Evolutionary conservation across 164 flowering plant genomes (phyloP).

Genomic region (Paratinospora sagittata): DNA sequence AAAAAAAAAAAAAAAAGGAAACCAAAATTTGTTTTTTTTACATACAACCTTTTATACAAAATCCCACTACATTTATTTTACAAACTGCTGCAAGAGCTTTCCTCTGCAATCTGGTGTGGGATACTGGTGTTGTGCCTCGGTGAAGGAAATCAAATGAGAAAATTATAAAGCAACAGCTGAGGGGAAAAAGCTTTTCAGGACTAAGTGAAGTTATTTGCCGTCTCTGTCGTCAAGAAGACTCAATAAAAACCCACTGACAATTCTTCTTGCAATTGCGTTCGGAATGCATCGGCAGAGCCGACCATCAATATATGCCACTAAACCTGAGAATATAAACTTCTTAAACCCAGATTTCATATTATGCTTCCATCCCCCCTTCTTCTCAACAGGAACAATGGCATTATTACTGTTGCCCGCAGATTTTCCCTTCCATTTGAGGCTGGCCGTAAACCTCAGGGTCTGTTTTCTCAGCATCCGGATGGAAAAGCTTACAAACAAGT

Average conservation of each 20-base stretch:
- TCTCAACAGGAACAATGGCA: slow-evolving; percentile 15
- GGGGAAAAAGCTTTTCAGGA: too few species aligned
- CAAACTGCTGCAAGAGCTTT: too few species aligned
- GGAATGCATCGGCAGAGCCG: slow-evolving; percentile 76
- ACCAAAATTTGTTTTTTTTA: too few species aligned
- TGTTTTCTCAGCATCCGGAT: slow-evolving; percentile 69
- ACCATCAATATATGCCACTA: slow-evolving; percentile 89
- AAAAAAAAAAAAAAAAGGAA: too few species aligned
- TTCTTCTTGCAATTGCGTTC: slow-evolving; percentile 65
- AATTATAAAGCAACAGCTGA: too few species aligned
- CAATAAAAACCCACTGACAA: slow-evolving; percentile 87
- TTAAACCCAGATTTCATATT: slow-evolving; percentile 49
- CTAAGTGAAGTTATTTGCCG: slow-evolving; percentile 10
- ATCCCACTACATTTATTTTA: too few species aligned
- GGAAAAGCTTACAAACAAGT: slow-evolving; percentile 70
- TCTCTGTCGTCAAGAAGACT: slow-evolving; percentile 71
- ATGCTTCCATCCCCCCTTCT: slow-evolving; percentile 7
- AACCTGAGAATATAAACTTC: slow-evolving; percentile 65
- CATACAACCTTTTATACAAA: too few species aligned
- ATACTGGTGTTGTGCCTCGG: too few species aligned
- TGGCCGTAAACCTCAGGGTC: slow-evolving; percentile 30
- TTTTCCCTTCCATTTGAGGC: slow-evolving; percentile 24
- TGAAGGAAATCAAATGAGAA: too few species aligned
- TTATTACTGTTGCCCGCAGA: slow-evolving; percentile 10
- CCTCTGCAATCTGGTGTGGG: too few species aligned